A percentile compares a stretch with the other conserved stretches of the same genome.
These are phyloP conservation scores for Myriosclerotinia duriaeana DNA, from an alignment of 2,329 filamentous ascomycete genomes.

Conservation along the genomic window DNA sequence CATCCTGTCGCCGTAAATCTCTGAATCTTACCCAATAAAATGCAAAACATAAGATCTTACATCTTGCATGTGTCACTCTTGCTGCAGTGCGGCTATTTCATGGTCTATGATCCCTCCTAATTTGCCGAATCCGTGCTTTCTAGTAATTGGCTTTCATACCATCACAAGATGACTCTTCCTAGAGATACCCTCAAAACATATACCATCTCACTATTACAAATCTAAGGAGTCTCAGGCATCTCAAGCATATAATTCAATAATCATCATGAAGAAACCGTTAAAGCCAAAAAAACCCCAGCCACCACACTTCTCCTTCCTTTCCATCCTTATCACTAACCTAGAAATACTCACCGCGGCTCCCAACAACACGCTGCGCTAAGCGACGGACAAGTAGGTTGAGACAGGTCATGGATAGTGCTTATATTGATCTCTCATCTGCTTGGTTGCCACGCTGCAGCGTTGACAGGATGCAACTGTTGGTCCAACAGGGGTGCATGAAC, in stretches of 20 bases:
- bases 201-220: background rate
- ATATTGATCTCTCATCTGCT: background rate
- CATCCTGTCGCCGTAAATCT: background rate
- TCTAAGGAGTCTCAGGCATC: background rate
- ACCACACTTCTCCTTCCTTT: background rate
- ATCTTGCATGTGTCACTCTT: background rate
- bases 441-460: background rate
- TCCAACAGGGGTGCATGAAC: slow-evolving; percentile 2
- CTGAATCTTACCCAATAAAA: background rate
- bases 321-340: background rate
- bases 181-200: background rate
- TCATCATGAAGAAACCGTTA: slow-evolving; percentile 8
- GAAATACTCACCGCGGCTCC: background rate
- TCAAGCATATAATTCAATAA: background rate
- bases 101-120: background rate
- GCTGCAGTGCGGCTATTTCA: background rate
- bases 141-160: background rate
- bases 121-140: background rate
- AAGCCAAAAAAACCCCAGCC: background rate
- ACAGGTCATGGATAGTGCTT: background rate
- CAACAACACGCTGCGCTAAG: background rate
- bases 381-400: background rate
- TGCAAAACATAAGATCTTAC: no score
- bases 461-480: background rate
- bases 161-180: background rate